Base-by-base conservation (phyloP, 495 filamentous ascomycete genomes). In the Penicillium waksmanii region DNA sequence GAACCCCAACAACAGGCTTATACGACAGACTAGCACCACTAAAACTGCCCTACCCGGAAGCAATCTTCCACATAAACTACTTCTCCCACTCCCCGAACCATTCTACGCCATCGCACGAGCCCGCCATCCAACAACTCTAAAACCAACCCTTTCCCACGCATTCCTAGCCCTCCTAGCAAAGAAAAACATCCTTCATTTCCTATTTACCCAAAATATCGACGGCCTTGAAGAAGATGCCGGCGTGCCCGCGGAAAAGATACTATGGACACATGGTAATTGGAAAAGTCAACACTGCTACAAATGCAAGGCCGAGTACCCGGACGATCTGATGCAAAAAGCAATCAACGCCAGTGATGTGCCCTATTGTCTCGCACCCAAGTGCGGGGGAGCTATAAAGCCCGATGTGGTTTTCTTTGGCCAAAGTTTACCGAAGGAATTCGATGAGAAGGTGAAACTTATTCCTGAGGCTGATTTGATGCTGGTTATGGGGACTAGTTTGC, bases 171-270 rank as follows among this genome's bases (percentile, higher is more conserved):
- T 87, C 15, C 82, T 96, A 0, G 80, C 87, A 12, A 73, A 85
- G 46, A 93, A 91, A 73, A 80, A 81, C 9, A 72, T 93, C 13
- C 76, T 97, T 5, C 77, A 87, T 53, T 91, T 89, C 75, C 74
- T 91, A 18, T 96, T 96, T 73, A 97, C 92, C 3, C 93, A 96
- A 70, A 97, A 97, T 71, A 94, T 97, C 67, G 93, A 97, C 74
- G 88, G 87, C 53, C 78, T 97, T 17, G 93, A 97, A 70, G 80
- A 89, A 18, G 82, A 82, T 55, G 93, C 93, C 10, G 93, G 93
- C 19, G 85, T 96, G 9, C 89, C 90, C 0, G 69, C 66, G 0
- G 83, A 92, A 7, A 84, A 84, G 66, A 87, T 96, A 44, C 79
- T 96, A 5, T 89, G 93, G 70, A 87, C 88, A 9, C 93, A 97